Conservation (phyloP, 169 alveolate species). For the Cryptosporidium viatorum region DNA sequence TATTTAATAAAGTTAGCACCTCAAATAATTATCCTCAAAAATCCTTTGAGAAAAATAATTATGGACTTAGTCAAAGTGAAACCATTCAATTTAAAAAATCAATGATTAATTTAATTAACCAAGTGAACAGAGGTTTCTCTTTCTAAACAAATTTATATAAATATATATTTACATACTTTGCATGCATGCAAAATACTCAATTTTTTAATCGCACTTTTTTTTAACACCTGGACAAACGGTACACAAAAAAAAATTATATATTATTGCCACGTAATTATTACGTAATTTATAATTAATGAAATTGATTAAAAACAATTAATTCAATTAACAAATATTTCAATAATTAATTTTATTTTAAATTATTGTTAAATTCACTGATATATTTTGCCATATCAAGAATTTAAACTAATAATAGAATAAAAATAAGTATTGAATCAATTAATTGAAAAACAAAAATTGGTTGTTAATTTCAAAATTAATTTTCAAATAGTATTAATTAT, state of each 20-base stretch:
- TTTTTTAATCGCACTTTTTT: background rate
- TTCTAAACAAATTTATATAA: background rate
- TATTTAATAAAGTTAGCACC: slow-evolving; percentile 4
- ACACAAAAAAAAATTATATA: background rate
- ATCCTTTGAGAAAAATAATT: background rate
- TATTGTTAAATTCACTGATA: no score
- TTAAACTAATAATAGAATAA: background rate
- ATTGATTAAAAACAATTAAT: no score
- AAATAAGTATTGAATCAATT: no score
- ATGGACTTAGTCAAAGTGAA: slow-evolving; percentile 23
- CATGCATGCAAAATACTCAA: background rate
- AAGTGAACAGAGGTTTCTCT: background rate
- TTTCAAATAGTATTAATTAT: no score
- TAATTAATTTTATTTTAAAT: no score
- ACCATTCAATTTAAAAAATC: slow-evolving; percentile 54
- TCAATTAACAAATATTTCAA: no score
- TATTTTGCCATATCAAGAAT: no score
- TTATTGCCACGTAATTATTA: background rate
- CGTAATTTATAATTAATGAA: background rate
- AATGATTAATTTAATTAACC: slow-evolving; percentile 3
- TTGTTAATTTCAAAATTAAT: no score
- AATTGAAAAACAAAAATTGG: background rate
- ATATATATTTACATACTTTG: background rate
- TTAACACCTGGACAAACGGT: background rate
- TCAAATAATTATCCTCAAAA: slow-evolving; percentile 2